phyloP scores from a whole-genome alignment of 306 rosid genomes.

The Malus orientalis region DNA sequence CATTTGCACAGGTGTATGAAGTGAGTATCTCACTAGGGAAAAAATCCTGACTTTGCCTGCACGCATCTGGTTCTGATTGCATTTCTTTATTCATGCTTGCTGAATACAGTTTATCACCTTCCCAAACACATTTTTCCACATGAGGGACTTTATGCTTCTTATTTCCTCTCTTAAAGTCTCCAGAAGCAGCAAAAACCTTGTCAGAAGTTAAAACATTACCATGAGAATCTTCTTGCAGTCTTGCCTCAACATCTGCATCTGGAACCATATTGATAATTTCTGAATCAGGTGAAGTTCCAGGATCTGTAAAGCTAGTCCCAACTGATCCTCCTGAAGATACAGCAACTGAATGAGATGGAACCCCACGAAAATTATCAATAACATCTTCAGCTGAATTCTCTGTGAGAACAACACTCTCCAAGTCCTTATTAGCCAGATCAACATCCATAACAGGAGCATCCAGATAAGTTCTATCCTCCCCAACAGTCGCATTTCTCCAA shows the following conservation, averaged over 20 bases:
- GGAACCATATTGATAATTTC: slow-evolving; percentile 78
- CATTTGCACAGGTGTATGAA: slow-evolving; percentile 31
- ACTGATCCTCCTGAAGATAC: slow-evolving; percentile 42
- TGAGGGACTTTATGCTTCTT: slow-evolving; percentile 40
- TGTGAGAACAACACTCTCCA: slow-evolving; percentile 24
- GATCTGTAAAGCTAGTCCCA: slow-evolving; percentile 50
- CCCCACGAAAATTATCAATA: slow-evolving; percentile 26
- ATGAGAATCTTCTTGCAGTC: slow-evolving; percentile 41
- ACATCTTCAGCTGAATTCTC: slow-evolving; percentile 39
- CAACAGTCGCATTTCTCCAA: slow-evolving; percentile 17
- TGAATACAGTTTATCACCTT: slow-evolving; percentile 32
- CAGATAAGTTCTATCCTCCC: slow-evolving; percentile 16
- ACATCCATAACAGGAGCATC: slow-evolving; percentile 36
- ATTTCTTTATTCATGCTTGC: slow-evolving; percentile 33
- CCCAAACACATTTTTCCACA: slow-evolving; percentile 21
- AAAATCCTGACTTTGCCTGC: slow-evolving; percentile 22
- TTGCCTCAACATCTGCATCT: slow-evolving; percentile 50
- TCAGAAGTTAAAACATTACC: slow-evolving; percentile 36
- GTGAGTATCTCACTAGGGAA: slow-evolving; percentile 32
- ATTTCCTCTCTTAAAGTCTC: slow-evolving; percentile 41
- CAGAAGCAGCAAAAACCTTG: slow-evolving; percentile 40
- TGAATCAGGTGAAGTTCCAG: slow-evolving; percentile 99
- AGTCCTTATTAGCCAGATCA: slow-evolving; percentile 37
- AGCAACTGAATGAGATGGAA: slow-evolving; percentile 33
- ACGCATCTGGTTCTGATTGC: slow-evolving; percentile 44